Evolutionary conservation across 2,329 filamentous ascomycete species (phyloP).

Genomic region (Fusarium graminum): DNA sequence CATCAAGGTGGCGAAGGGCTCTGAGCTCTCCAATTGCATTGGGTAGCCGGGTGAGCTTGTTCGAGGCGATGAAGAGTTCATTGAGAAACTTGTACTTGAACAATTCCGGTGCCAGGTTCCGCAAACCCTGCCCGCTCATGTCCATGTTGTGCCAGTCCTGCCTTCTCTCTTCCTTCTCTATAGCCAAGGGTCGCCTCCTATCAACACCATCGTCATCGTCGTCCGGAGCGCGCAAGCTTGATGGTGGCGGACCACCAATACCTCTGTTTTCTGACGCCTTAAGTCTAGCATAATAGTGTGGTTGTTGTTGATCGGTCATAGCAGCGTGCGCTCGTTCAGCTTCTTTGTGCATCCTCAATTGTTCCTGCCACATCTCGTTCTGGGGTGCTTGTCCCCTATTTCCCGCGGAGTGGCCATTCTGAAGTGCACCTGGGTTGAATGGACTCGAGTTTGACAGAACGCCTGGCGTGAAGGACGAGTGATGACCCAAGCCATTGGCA

Average conservation of each 20-base stretch:
- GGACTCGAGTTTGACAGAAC: conserved; percentile 74
- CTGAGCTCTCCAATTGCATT: conserved; percentile 84
- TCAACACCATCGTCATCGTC: conserved; percentile 69
- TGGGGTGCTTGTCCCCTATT: conserved; percentile 65
- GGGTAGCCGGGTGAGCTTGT: conserved; percentile 86
- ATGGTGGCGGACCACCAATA: conserved; percentile 67
- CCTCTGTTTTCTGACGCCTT: conserved; percentile 79
- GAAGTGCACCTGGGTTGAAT: conserved; percentile 66
- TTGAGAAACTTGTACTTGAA: conserved; percentile 92
- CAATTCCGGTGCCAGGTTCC: conserved; percentile 81
- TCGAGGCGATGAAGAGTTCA: conserved; percentile 93
- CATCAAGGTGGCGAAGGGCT: conserved; percentile 84
- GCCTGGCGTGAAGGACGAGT: conserved; percentile 53
- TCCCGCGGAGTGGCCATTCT: conserved; percentile 67
- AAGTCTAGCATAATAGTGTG: conserved; percentile 78
- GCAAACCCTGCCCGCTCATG: conserved; percentile 94
- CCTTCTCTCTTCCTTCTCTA: conserved; percentile 74
- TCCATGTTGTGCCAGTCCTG: conserved; percentile 95
- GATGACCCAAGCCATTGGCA: conserved; percentile 66
- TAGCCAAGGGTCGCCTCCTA: conserved; percentile 72
- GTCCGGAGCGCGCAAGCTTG: conserved; percentile 62
- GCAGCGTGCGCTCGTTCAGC: conserved; percentile 78
- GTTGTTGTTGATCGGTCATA: conserved; percentile 75
- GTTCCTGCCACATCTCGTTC: conserved; percentile 86
- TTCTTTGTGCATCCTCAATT: conserved; percentile 83